Conservation (phyloP, 495 filamentous ascomycete genomes). For the Penicillium pancosmium region DNA sequence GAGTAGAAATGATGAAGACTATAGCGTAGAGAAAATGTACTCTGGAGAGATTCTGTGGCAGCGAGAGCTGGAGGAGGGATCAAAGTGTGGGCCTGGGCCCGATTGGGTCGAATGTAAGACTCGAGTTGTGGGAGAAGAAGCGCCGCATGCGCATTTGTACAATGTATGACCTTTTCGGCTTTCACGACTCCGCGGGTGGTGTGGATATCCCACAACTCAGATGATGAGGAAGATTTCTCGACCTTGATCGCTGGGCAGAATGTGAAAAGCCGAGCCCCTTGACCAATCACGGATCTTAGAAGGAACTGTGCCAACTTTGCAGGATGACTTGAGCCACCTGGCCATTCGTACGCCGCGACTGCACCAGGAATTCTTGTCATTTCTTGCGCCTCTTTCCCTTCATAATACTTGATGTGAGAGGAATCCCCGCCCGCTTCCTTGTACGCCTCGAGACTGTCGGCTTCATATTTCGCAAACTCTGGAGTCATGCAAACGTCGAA, state of each 20-base stretch:
- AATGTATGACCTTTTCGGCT: conserved; percentile 32
- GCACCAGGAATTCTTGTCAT: conserved; percentile 28
- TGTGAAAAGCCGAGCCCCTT: conserved; percentile 28
- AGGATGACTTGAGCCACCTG: conserved; percentile 35
- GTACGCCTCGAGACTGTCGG: conserved; percentile 30
- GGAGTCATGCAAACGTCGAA: conserved; percentile 39
- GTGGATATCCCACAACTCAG: conserved; percentile 26
- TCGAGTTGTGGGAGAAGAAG: conserved; percentile 29
- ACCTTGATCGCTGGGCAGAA: conserved; percentile 31
- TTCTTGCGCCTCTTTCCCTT: conserved; percentile 24
- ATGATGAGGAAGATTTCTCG: conserved; percentile 1
- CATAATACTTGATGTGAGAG: conserved; percentile 29
- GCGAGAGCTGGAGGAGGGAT: conserved; percentile 25
- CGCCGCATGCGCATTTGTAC: conserved; percentile 37
- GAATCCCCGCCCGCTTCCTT: conserved; percentile 30
- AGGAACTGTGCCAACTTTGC: conserved; percentile 37
- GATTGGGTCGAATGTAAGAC: conserved; percentile 28
- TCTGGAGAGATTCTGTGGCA: conserved; percentile 19
- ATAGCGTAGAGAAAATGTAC: conserved; percentile 34
- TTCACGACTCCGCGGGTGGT: conserved; percentile 24
- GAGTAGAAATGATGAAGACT: conserved; percentile 38
- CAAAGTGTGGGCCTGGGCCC: conserved; percentile 34
- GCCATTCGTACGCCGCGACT: conserved; percentile 38
- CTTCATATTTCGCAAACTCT: conserved; percentile 32
- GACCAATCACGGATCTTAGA: conserved; percentile 22